Evolutionary conservation across 805 yeast species (phyloP).

Genomic region (Helenozyma rhizophorensis): DNA sequence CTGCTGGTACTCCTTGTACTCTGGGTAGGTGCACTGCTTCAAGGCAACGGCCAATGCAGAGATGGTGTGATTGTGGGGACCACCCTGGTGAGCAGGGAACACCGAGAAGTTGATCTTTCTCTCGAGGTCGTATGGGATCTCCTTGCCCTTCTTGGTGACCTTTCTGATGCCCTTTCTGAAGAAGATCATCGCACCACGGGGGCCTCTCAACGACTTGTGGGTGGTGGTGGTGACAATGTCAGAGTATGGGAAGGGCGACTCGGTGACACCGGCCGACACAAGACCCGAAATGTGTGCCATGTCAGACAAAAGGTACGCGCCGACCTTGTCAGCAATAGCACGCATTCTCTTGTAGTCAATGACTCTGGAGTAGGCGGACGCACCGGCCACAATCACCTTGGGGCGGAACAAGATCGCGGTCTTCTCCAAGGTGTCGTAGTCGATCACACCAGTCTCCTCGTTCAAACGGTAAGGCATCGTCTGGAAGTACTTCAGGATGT

Average conservation of each 20-base stretch:
- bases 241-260: constrained; percentile 88
- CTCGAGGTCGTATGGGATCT: constrained; percentile 81
- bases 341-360: constrained; percentile 89
- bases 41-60: constrained; percentile 94
- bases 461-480: constrained; percentile 96
- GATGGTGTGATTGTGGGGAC: constrained; percentile 98
- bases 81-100: constrained; percentile 99
- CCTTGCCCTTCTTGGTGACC: constrained; percentile 80
- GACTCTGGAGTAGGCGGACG: constrained; percentile 90
- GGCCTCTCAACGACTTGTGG: constrained; percentile 96
- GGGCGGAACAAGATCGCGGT: constrained; percentile 89
- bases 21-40: constrained; percentile 87
- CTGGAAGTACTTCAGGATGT: constrained; percentile 89
- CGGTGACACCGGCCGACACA: constrained; percentile 90
- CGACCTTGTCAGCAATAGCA: constrained; percentile 86
- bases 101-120: constrained; percentile 91
- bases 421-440: constrained; percentile 81
- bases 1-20: constrained; percentile 80
- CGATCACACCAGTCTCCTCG: constrained; percentile 82
- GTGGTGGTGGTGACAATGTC: constrained; percentile 98
- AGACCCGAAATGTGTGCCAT: constrained; percentile 98
- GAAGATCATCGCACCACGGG: constrained; percentile 98
- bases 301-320: constrained; percentile 88
- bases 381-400: constrained; percentile 91
- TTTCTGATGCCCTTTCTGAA: constrained; percentile 91